phyloP scores from a whole-genome alignment of 2,329 filamentous ascomycete species.

The Trichoderma sp. region DNA sequence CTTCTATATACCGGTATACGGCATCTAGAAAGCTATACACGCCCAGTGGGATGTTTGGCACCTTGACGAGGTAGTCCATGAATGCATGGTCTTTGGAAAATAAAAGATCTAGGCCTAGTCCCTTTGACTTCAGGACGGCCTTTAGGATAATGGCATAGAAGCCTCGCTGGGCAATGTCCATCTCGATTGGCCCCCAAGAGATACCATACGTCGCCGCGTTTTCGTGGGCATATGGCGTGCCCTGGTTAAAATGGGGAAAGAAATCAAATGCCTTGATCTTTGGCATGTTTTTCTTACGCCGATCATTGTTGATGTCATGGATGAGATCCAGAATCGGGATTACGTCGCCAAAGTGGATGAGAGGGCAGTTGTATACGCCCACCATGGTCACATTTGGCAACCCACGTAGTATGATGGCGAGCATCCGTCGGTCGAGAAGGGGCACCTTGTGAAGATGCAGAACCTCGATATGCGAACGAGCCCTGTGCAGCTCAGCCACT shows the following conservation, averaged over 20 bases:
- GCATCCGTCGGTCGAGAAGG: conserved; percentile 33
- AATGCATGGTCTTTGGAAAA: conserved; percentile 34
- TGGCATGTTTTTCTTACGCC: conserved; percentile 18
- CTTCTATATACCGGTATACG: conserved; percentile 31
- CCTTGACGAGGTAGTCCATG: conserved; percentile 27
- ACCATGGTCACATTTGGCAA: conserved; percentile 33
- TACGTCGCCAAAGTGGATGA: conserved; percentile 38
- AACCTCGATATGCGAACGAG: conserved; percentile 24
- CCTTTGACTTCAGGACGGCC: conserved; percentile 33
- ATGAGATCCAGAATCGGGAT: conserved; percentile 36
- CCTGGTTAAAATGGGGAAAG: conserved; percentile 33
- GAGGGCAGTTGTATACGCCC: conserved; percentile 38
- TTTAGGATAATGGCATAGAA: conserved; percentile 35
- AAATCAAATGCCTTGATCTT: conserved; percentile 33
- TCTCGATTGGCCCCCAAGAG: conserved; percentile 26
- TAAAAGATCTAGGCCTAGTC: conserved; percentile 30
- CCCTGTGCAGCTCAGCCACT: conserved; percentile 28
- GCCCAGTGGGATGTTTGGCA: conserved; percentile 32
- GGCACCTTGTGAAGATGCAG: conserved; percentile 33
- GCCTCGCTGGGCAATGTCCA: conserved; percentile 33
- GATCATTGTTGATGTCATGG: conserved; percentile 33
- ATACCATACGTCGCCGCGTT: conserved; percentile 30
- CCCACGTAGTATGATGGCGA: conserved; percentile 36
- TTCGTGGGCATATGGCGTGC: conserved; percentile 24
- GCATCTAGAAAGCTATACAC: conserved; percentile 35